A percentile compares a stretch with the other conserved stretches of the same genome.
These are phyloP conservation scores for Leccinum fallax DNA, from an alignment of 1,284 basidiomycete genomes.

Conservation along the genomic window DNA sequence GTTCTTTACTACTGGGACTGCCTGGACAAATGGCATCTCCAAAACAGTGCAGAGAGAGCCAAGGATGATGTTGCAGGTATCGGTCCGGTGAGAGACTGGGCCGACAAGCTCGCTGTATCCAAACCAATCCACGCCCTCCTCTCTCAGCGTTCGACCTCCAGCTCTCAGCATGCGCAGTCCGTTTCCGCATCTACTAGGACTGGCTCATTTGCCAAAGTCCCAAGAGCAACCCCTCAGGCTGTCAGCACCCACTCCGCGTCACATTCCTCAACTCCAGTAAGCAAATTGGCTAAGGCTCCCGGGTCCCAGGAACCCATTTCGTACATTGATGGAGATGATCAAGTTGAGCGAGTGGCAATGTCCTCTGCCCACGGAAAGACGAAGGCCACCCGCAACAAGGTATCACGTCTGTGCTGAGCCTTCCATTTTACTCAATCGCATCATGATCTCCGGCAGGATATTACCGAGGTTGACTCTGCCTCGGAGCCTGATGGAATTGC, in stretches of 20 bases:
- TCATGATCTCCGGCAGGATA: not conserved
- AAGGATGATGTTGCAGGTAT: not conserved
- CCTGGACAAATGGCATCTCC: not conserved
- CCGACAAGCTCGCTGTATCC: not conserved
- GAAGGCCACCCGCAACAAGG: not conserved
- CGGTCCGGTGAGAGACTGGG: not conserved
- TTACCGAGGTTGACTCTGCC: not conserved
- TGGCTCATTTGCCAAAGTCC: not conserved
- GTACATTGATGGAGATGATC: not conserved
- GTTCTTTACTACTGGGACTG: not conserved
- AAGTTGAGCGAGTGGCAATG: not conserved
- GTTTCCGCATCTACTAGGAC: not conserved
- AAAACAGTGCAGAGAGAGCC: not conserved
- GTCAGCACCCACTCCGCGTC: not conserved
- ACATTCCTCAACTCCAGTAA: not conserved
- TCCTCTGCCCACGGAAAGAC: not conserved
- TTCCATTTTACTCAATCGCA: not conserved
- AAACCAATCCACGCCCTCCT: not conserved
- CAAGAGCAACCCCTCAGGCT: not conserved
- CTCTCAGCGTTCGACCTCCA: not conserved
- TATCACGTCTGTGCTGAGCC: not conserved
- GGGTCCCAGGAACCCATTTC: not conserved
- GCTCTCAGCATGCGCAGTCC: not conserved
- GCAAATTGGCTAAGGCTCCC: not conserved
- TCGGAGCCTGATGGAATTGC: not conserved